Evolutionary conservation across 2,329 filamentous ascomycete genomes (phyloP), one percentile per base, ranked within the genome.

Genomic region (Sporothrix dimorphospora): DNA sequence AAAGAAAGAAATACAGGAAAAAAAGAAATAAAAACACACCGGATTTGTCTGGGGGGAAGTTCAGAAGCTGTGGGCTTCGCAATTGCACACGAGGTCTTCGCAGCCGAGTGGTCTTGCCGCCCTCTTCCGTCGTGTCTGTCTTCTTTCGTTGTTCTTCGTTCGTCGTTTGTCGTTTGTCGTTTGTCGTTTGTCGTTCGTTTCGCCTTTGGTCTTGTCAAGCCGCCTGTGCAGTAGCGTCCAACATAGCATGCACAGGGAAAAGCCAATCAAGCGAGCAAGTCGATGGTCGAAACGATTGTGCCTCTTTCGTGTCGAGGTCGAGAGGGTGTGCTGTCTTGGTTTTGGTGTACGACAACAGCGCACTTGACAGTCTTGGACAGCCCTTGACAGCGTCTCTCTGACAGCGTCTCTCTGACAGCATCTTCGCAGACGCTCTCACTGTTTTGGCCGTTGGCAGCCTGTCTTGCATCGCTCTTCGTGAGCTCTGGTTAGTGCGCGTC

Each of bases 241-340:
- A 59, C 14, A 61, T 40, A 4, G 57, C 34, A 40, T 42, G 57
- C 57, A 65, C 59, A 9, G 9, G 8, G 19, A 1, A 45, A 47
- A 4, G 9, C 38, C 61, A 42, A 38, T 21, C 55, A 59, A 59
- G 55, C 55, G 55, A 61, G 34, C 49, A 21, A 53, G 7, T 16
- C 7, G 55, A 40, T 55, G 53, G n/a, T 34, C 11, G 30, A 21
- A 19, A 21, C 57, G 21, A 14, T 14, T 61, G 57, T 21, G 57
- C 19, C 34, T 61, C 14, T 16, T 34, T 14, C 12, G 40, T 21
- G 14, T 38, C 16, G 11, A 55, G 51, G 21, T 30, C 34, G 55
- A 42, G 59, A 61, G 57, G 59, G 38, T 65, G 59, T 65, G 38
- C 38, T 65, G 59, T 45, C 40, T 65, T 61, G 34, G 5, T 40